Evolutionary conservation across 2,329 filamentous ascomycete species (phyloP).

Genomic region (Sporothrix curviconia): DNA sequence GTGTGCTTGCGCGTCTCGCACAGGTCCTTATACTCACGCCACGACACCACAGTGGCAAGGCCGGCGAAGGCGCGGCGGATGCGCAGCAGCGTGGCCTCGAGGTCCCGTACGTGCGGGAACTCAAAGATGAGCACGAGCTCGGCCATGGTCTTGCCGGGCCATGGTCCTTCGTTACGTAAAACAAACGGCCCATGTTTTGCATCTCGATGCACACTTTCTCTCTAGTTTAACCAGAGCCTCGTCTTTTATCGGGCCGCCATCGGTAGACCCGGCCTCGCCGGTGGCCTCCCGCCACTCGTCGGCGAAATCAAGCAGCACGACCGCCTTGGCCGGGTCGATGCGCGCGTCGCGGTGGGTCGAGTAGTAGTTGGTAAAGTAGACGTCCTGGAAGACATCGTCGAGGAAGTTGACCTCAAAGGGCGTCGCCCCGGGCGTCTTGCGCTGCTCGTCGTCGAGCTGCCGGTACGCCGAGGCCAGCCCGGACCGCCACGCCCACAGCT

Average conservation of each 20-base stretch:
- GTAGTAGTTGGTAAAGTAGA: constrained; percentile 17
- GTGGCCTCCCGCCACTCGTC: no score
- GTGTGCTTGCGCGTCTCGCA: no score
- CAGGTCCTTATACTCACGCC: no score
- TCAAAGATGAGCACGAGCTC: constrained; percentile 1
- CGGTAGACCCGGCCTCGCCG: not conserved
- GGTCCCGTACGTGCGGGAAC: constrained; percentile 2
- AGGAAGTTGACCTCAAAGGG: constrained; percentile 14
- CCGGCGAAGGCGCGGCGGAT: not conserved
- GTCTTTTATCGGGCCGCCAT: not conserved
- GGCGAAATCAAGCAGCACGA: constrained; percentile 7
- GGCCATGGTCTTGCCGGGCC: no score
- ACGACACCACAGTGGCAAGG: not conserved
- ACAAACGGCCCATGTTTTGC: no score
- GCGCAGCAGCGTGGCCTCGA: not conserved
- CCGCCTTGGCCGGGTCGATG: not conserved
- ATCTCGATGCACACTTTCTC: no score
- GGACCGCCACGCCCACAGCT: constrained; percentile 25
- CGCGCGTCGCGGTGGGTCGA: constrained; percentile 8
- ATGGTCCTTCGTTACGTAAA: no score
- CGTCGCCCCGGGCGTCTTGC: not conserved
- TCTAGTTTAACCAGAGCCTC: no score
- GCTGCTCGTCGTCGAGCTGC: not conserved
- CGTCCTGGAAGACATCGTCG: constrained; percentile 13
- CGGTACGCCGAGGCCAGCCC: constrained; percentile 21